Base-by-base conservation (phyloP, 192 early-diverging fungal species). In the Geranomyces variabilis region DNA sequence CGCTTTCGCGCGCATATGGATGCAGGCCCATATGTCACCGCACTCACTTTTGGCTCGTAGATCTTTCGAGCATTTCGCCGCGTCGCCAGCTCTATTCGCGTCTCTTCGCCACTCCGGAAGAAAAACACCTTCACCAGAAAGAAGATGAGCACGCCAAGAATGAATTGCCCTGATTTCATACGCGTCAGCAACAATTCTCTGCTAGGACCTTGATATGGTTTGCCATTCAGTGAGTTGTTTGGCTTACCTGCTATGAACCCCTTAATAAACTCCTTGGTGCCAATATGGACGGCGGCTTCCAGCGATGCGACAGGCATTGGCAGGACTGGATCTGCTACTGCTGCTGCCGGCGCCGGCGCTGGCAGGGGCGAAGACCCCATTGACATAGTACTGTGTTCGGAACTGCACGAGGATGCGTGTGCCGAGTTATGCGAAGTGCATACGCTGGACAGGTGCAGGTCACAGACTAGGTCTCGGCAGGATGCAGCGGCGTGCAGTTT, bases 101-200 rank as follows among this genome's bases (percentile, higher is more conserved):
- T 83, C 63, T 83, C 81, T 14, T 76, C 78, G 17, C 70, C 74
- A 61, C 76, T 79, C n/a, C 77, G 57, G 44, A 86, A 75, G 44
- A 86, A 79, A 65, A 86, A 86, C 22, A 84, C 69, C 48, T 86
- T 86, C 48, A 86, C 62, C 47, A 86, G 73, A 31, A 86, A 79
- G 71, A 86, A 86, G 45, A 84, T 78, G 15, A 86, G 66, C 13
- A 80, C 47, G 46, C 78, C 75, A 15, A 86, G 70, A 36, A 79
- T 73, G 6, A 84, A 31, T 58, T 86, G 85, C 8, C 72, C 79
- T 76, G 33, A 41, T 41, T 34, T 21, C 41, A 74, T 60, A 29
- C 51, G 51, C 19, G 51, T 53, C 19, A 33, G 17, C 19, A 65
- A 36, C 4, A 9, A 21, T 9, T n/a, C 19, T 26, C 30, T 66